Conservation (phyloP, 768 basidiomycete genomes). For the Leccinum boreale region DNA sequence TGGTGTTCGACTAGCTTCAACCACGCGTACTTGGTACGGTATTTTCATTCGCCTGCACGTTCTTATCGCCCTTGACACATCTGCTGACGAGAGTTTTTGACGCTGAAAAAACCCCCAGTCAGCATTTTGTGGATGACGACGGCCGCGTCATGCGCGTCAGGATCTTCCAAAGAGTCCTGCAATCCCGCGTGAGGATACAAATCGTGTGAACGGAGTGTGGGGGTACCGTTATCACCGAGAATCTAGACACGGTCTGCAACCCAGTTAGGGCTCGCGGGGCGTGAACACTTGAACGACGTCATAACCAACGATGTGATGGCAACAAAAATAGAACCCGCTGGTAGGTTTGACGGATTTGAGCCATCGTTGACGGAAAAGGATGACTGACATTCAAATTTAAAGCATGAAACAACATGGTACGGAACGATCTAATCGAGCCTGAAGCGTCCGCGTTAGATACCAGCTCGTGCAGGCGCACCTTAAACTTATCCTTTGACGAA, state of each 20-base stretch:
- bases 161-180: neutral
- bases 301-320: neutral
- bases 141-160: neutral
- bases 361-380: neutral
- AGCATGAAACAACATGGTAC: neutral
- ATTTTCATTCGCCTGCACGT: neutral
- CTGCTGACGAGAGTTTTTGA: neutral
- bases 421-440: neutral
- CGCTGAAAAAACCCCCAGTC: neutral
- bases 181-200: neutral
- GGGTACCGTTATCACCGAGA: conserved; percentile 31
- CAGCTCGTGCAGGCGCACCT: neutral
- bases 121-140: neutral
- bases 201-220: neutral
- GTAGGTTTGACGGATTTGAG: neutral
- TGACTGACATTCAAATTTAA: conserved; percentile 11
- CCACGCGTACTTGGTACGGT: neutral
- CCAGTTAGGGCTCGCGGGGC: neutral
- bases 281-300: neutral
- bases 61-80: neutral
- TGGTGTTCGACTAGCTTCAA: neutral
- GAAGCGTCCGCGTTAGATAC: neutral
- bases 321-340: neutral
- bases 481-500: neutral
- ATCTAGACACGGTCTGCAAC: too few species aligned